phyloP scores from a whole-genome alignment of 257 asterid species.

The Solanum ossicruentum region DNA sequence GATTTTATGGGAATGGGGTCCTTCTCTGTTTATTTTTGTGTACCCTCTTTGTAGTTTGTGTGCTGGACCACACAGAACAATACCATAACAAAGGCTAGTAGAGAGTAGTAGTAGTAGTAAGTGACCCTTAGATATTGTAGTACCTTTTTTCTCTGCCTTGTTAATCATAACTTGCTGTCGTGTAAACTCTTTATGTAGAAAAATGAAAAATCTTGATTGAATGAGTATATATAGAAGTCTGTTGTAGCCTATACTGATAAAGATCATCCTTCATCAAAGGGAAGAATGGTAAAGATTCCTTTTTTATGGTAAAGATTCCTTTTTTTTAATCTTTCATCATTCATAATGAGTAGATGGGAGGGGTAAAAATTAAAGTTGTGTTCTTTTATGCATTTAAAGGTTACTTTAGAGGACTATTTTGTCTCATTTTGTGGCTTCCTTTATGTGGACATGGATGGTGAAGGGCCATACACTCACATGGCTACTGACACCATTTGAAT shows the following conservation, averaged over 20 bases:
- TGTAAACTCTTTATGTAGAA: neutral
- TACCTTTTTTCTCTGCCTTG: neutral
- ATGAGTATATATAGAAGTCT: neutral
- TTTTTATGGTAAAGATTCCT: neutral
- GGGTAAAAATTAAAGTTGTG: neutral
- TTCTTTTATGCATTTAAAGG: slow-evolving; percentile 24
- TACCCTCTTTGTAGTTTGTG: slow-evolving; percentile 35
- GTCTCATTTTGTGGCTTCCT: slow-evolving; percentile 30
- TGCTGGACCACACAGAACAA: slow-evolving; percentile 41
- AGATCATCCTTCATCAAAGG: neutral
- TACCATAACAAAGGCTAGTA: neutral
- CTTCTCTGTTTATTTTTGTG: slow-evolving; percentile 39
- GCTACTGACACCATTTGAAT: slow-evolving; percentile 20
- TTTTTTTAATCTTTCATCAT: neutral
- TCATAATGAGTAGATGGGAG: neutral
- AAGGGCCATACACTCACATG: slow-evolving; percentile 28
- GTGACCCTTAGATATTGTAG: neutral
- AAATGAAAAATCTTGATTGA: neutral
- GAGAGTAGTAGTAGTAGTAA: neutral
- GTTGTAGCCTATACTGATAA: neutral
- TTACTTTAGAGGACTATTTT: slow-evolving; percentile 23
- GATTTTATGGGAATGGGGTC: slow-evolving; percentile 52
- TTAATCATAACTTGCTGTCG: neutral
- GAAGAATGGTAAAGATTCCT: neutral
- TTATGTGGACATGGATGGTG: slow-evolving; percentile 25